Evolutionary conservation across 805 yeast genomes (phyloP).

Genomic region (Candida tammaniensis): DNA sequence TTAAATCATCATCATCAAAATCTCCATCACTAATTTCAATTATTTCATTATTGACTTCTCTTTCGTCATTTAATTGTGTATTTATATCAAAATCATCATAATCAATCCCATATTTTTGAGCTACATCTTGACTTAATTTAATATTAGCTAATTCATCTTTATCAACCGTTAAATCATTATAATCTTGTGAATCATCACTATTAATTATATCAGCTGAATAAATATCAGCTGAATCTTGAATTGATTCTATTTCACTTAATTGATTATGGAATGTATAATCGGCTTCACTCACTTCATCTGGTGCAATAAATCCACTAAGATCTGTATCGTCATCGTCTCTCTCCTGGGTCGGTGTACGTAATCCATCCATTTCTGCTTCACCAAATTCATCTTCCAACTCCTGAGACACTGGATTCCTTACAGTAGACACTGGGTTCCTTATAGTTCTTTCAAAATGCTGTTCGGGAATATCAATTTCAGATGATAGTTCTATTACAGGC

Average conservation of each 20-base stretch:
- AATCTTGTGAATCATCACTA: slow-evolving; percentile 4
- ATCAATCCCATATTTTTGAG: slow-evolving; percentile 24
- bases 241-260: slow-evolving; percentile 2
- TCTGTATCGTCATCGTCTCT: slow-evolving; percentile 26
- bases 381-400: slow-evolving; percentile 34
- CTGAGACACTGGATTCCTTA: no score
- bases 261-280: slow-evolving; percentile 5
- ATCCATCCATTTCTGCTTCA: slow-evolving; percentile 31
- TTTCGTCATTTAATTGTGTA: slow-evolving; percentile 40
- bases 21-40: slow-evolving; percentile 37
- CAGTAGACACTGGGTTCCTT: no score
- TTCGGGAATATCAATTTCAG: no score
- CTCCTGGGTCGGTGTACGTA: slow-evolving; percentile 32
- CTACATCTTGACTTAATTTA: slow-evolving; percentile 33
- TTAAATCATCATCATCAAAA: slow-evolving; percentile 14
- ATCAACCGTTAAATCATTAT: slow-evolving; percentile 11
- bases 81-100: slow-evolving; percentile 22
- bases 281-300: slow-evolving; percentile 6
- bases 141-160: slow-evolving; percentile 24
- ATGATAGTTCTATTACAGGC: no score
- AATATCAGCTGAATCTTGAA: slow-evolving; percentile 1
- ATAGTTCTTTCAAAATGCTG: no score
- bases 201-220: slow-evolving; percentile 1
- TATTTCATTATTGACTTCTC: slow-evolving; percentile 31
- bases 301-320: slow-evolving; percentile 24